Conservation (phyloP, 495 filamentous ascomycete species). For the Aspergillus homomorphus region DNA sequence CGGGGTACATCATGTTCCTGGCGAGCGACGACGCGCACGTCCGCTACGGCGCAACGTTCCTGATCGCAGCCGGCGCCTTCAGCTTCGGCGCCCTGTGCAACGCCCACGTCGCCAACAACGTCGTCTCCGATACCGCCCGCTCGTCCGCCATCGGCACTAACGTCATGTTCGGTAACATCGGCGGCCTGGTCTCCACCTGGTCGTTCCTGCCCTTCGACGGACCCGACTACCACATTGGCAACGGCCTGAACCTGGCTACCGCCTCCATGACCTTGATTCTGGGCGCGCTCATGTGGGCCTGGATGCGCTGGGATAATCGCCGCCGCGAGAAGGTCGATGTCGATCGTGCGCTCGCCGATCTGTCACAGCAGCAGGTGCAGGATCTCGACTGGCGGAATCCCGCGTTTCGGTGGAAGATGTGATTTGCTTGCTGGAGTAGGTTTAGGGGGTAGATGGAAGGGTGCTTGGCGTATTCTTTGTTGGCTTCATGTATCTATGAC, state of each 20-base stretch:
- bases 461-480: too few species aligned
- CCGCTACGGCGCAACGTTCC: constrained; percentile 70
- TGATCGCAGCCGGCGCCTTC: constrained; percentile 59
- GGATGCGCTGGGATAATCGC: constrained; percentile 65
- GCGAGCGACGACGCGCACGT: constrained; percentile 48
- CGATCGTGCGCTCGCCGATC: constrained; percentile 52
- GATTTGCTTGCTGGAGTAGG: too few species aligned
- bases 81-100: constrained; percentile 60
- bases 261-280: constrained; percentile 50
- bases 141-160: constrained; percentile 61
- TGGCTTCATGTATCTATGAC: too few species aligned
- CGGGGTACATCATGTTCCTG: constrained; percentile 72
- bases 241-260: constrained; percentile 69
- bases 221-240: constrained; percentile 69
- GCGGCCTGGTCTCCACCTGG: constrained; percentile 70
- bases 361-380: constrained; percentile 55
- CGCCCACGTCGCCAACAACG: constrained; percentile 65
- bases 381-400: constrained; percentile 74
- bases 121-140: constrained; percentile 66
- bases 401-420: constrained; percentile 61
- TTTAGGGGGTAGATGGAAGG: too few species aligned
- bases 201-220: constrained; percentile 61
- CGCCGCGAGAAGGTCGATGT: constrained; percentile 52
- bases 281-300: constrained; percentile 44
- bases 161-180: constrained; percentile 72